phyloP scores from a whole-genome alignment of 2,329 filamentous ascomycete species.

The Cadophora luteo-olivacea region DNA sequence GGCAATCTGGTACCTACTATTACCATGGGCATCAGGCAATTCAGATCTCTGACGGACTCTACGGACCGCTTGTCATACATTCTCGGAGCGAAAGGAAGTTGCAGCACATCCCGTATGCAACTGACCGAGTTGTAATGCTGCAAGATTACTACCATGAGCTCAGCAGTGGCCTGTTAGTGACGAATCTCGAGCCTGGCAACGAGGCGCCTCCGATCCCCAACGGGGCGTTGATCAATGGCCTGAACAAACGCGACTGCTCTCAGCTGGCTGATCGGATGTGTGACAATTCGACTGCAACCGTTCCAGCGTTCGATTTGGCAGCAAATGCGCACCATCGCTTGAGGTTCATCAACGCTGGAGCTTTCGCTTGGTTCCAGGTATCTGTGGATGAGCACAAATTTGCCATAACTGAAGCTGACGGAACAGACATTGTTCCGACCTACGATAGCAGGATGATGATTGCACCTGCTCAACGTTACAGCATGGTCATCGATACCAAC shows the following conservation, averaged over 20 bases:
- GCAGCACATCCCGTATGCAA: constrained; percentile 58
- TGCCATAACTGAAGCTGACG: constrained; percentile 73
- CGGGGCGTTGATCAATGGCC: constrained; percentile 53
- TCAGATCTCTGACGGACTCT: constrained; percentile 72
- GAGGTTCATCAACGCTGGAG: constrained; percentile 73
- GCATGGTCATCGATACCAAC: constrained; percentile 67
- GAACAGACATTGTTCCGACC: constrained; percentile 66
- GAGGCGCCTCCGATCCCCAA: constrained; percentile 54
- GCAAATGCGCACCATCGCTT: constrained; percentile 67
- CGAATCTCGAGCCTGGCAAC: constrained; percentile 49
- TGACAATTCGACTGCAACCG: constrained; percentile 48
- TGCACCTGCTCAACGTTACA: constrained; percentile 74
- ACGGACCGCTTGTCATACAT: constrained; percentile 71
- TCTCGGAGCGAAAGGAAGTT: constrained; percentile 59
- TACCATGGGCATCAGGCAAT: constrained; percentile 72
- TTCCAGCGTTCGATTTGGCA: constrained; percentile 54
- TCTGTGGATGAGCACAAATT: constrained; percentile 72
- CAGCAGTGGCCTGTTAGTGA: constrained; percentile 49
- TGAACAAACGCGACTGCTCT: constrained; percentile 51
- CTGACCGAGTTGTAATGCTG: constrained; percentile 70
- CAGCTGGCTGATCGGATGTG: constrained; percentile 49
- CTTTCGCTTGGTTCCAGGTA: constrained; percentile 75
- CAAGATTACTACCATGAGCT: constrained; percentile 76
- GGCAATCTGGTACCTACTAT: constrained; percentile 56
- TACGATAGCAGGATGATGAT: constrained; percentile 68